A percentile compares a stretch with the other conserved stretches of the same genome.
Evolutionary conservation across 2,329 filamentous ascomycete genomes (phyloP).

Genomic region (Ophiocordyceps polyrhachis-furcata): DNA sequence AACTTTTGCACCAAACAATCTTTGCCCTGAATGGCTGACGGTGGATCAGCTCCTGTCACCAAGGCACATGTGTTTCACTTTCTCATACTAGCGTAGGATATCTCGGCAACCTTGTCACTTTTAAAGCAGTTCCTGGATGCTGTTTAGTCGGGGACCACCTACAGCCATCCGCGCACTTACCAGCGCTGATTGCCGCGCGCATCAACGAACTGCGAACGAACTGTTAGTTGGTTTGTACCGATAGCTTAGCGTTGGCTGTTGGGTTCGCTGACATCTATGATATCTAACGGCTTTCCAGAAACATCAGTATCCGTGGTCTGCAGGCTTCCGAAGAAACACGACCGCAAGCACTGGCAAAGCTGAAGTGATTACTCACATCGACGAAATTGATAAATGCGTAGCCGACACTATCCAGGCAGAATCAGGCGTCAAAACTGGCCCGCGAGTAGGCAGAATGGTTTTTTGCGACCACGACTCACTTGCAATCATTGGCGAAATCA

Average conservation of each 20-base stretch:
- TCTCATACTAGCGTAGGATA: conserved; percentile 78
- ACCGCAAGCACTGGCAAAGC: background rate
- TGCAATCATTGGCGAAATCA: conserved; percentile 69
- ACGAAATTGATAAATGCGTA: conserved; percentile 96
- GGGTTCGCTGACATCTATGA: conserved; percentile 40
- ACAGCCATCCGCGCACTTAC: conserved; percentile 17
- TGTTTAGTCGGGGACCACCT: background rate
- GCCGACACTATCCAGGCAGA: conserved; percentile 46
- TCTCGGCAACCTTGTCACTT: conserved; percentile 68
- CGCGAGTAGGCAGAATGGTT: background rate
- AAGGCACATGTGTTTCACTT: fast-evolving
- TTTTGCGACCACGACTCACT: conserved; percentile 30
- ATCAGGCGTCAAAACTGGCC: background rate
- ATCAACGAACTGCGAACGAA: conserved; percentile 41
- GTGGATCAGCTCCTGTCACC: conserved; percentile 8
- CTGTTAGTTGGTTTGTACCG: too few relatives aligned
- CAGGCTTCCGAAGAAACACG: background rate
- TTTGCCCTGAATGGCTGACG: conserved; percentile 68
- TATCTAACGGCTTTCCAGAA: conserved; percentile 42
- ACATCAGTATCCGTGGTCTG: conserved; percentile 17
- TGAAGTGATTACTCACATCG: conserved; percentile 36
- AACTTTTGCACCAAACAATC: conserved; percentile 90
- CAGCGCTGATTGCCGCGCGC: conserved; percentile 53
- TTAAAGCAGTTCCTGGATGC: conserved; percentile 54
- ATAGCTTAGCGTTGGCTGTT: conserved; percentile 10